Evolutionary conservation across 768 basidiomycete species (phyloP).

Genomic region (Antrodiella citrinella): DNA sequence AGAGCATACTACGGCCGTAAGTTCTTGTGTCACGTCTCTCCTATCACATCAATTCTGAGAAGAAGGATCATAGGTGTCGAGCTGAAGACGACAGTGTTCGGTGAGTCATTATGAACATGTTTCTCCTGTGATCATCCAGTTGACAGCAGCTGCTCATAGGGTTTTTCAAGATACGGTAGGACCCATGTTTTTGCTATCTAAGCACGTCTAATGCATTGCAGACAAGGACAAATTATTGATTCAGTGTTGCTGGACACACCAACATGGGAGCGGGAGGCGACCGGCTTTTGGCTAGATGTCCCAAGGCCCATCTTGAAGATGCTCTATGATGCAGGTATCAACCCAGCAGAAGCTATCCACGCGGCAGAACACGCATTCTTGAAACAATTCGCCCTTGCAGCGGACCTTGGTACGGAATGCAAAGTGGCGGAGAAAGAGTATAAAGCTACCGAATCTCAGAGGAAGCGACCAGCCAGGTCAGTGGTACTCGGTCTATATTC

Average conservation of each 20-base stretch:
- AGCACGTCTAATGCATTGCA: conserved; percentile 16
- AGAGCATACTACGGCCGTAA: conserved; percentile 66
- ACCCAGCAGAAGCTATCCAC: conserved; percentile 76
- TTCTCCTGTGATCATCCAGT: background rate
- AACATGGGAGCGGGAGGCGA: conserved; percentile 65
- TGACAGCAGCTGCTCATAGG: no score
- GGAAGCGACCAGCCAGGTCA: conserved; percentile 67
- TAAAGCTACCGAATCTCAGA: conserved; percentile 36
- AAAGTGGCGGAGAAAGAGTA: conserved; percentile 73
- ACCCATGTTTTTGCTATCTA: background rate
- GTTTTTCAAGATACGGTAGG: conserved; percentile 71
- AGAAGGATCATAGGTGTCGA: conserved; percentile 39
- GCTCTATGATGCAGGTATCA: conserved; percentile 47
- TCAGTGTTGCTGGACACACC: conserved; percentile 71
- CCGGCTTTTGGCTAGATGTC: conserved; percentile 77
- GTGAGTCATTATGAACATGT: conserved; percentile 34
- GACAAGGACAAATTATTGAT: conserved; percentile 62
- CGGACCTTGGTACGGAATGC: conserved; percentile 77
- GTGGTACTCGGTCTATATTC: no score
- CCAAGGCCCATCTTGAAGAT: conserved; percentile 43
- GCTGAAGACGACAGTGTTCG: conserved; percentile 65
- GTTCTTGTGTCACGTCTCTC: conserved; percentile 20
- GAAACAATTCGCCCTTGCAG: conserved; percentile 62
- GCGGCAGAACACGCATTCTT: conserved; percentile 79
- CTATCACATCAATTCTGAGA: conserved; percentile 1